phyloP scores from a whole-genome alignment of 1,139 yeast species.

The Nakaseomyces bracarensis region DNA sequence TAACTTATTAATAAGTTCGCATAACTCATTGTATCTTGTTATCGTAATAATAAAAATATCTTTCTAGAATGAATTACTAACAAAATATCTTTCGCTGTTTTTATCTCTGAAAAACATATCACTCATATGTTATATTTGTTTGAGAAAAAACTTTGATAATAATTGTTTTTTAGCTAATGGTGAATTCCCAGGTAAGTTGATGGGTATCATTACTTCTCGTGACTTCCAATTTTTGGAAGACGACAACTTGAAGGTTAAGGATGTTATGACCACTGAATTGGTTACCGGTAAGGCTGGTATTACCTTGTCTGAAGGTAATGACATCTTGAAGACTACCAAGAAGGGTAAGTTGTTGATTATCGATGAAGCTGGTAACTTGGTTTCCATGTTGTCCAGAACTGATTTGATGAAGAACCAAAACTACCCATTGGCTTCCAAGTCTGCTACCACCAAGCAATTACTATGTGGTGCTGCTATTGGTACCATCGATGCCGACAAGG shows the following conservation, averaged over 20 bases:
- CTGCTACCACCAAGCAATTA: constrained; percentile 86
- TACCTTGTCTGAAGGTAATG: constrained; percentile 78
- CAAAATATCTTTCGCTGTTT: too few species aligned
- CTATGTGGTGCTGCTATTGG: constrained; percentile 99
- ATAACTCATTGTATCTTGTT: too few species aligned
- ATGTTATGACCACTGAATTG: constrained; percentile 84
- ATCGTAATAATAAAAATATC: too few species aligned
- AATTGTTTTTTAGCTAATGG: constrained; percentile 54
- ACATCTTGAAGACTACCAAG: constrained; percentile 81
- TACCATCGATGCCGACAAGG: constrained; percentile 81
- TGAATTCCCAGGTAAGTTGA: constrained; percentile 74
- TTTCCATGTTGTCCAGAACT: constrained; percentile 86
- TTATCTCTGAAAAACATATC: too few species aligned
- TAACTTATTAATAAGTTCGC: too few species aligned
- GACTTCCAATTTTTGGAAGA: constrained; percentile 93
- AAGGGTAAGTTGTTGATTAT: constrained; percentile 96
- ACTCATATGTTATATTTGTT: too few species aligned
- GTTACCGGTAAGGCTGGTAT: constrained; percentile 80
- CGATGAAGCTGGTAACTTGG: constrained; percentile 65
- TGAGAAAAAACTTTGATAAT: too few species aligned
- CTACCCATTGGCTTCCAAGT: constrained; percentile 92
- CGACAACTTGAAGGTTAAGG: constrained; percentile 50
- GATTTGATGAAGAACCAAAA: constrained; percentile 93
- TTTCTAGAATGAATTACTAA: too few species aligned
- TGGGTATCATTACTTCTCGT: constrained; percentile 95